phyloP scores from a whole-genome alignment of 371 early-diverging fungal genomes.

The Synchytrium microbalum region DNA sequence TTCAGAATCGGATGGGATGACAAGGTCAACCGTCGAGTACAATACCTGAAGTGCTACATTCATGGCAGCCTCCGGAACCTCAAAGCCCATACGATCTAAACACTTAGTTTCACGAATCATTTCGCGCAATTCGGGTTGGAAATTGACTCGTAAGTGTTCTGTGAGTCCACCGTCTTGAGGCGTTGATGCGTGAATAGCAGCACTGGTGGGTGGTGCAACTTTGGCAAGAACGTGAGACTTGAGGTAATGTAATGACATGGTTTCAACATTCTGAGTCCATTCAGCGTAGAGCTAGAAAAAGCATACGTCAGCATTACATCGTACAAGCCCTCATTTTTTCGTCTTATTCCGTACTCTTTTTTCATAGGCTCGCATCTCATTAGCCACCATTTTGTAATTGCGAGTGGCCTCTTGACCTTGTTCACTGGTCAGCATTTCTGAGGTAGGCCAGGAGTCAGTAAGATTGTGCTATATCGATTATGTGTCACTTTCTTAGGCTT shows the following conservation, averaged over 20 bases:
- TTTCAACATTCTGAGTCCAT: conserved; percentile 48
- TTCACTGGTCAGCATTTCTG: conserved; percentile 47
- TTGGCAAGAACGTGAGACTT: conserved; percentile 39
- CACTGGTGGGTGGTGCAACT: conserved; percentile 16
- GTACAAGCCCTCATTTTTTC: no score
- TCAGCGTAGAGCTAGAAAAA: conserved; percentile 33
- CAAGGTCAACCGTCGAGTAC: not conserved
- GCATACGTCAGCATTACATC: no score
- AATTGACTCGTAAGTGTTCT: conserved; percentile 39
- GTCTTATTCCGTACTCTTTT: conserved; percentile 36
- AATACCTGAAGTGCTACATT: conserved; percentile 49
- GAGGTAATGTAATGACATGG: conserved; percentile 40
- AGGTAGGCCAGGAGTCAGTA: conserved; percentile 4
- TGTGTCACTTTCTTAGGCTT: not conserved
- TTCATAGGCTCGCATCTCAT: conserved; percentile 49
- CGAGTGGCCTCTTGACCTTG: conserved; percentile 46
- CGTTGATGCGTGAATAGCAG: not conserved
- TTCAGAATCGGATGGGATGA: not conserved
- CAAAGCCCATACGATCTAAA: conserved; percentile 44
- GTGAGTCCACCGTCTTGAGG: conserved; percentile 9
- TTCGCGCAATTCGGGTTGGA: conserved; percentile 41
- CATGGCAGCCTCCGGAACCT: conserved; percentile 47
- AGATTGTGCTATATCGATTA: not conserved
- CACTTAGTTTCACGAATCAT: conserved; percentile 55
- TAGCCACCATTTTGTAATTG: conserved; percentile 48